Conservation (phyloP, 1,284 basidiomycete genomes). For the Cryptococcus sp. region DNA sequence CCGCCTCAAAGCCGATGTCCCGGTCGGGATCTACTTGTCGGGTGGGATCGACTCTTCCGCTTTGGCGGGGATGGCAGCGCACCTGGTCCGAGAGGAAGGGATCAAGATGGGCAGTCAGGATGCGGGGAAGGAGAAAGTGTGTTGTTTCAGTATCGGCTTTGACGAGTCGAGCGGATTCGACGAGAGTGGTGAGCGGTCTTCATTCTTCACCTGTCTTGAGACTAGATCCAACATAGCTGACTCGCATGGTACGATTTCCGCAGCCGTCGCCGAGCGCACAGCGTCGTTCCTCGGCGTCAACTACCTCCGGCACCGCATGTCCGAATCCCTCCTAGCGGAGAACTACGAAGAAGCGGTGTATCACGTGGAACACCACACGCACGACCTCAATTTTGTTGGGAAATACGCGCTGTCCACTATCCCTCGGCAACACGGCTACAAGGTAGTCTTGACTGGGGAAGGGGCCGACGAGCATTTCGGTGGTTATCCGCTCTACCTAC, state of each 20-base stretch:
- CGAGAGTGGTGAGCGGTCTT: slow-evolving; percentile 28
- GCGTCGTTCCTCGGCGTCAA: slow-evolving; percentile 53
- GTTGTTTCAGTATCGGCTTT: slow-evolving; percentile 36
- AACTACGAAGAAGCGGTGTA: slow-evolving; percentile 54
- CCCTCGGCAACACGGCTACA: slow-evolving; percentile 54
- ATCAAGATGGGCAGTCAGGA: slow-evolving; percentile 31
- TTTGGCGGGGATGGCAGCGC: slow-evolving; percentile 53
- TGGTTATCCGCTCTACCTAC: slow-evolving; percentile 32
- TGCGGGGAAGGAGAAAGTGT: slow-evolving; percentile 11
- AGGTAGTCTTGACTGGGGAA: slow-evolving; percentile 56
- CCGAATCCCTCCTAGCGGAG: slow-evolving; percentile 51
- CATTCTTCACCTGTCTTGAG: too few species aligned
- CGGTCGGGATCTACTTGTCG: slow-evolving; percentile 54
- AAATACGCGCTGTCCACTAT: slow-evolving; percentile 53
- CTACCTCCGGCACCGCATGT: slow-evolving; percentile 53
- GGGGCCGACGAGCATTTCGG: slow-evolving; percentile 56
- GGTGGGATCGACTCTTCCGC: slow-evolving; percentile 55
- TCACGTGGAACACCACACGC: slow-evolving; percentile 54
- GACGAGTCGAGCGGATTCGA: slow-evolving; percentile 41
- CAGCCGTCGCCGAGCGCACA: slow-evolving; percentile 51
- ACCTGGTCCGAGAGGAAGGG: slow-evolving; percentile 50
- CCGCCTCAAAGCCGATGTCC: slow-evolving; percentile 55
- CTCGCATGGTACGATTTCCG: neutral
- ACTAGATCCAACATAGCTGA: too few species aligned
- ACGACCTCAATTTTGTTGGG: slow-evolving; percentile 52